Evolutionary conservation across 169 alveolate species (phyloP).

Genomic region (Cryptosporidium canis): DNA sequence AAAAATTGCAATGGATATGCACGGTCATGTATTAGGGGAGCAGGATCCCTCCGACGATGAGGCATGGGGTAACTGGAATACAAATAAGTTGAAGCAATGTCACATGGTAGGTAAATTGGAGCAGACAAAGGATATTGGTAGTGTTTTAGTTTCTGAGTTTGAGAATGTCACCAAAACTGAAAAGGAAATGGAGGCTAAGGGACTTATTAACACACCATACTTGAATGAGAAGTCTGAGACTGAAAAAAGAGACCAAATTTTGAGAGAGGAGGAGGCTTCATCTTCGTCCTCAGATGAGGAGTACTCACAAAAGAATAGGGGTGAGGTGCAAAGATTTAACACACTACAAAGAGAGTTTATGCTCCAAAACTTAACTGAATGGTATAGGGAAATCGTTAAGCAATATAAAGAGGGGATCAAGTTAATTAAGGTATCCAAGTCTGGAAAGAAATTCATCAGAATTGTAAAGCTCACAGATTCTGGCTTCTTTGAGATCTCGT

Average conservation of each 20-base stretch:
- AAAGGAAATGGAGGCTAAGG: conserved; percentile 60
- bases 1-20: conserved; percentile 73
- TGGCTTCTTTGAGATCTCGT: conserved; percentile 71
- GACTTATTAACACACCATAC: conserved; percentile 56
- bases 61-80: conserved; percentile 76
- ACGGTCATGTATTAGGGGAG: conserved; percentile 75
- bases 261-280: conserved; percentile 23
- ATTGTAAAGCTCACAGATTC: conserved; percentile 73
- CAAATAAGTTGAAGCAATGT: conserved; percentile 28
- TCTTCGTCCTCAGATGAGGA: conserved; percentile 58
- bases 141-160: conserved; percentile 56
- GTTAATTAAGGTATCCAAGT: conserved; percentile 74
- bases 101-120: conserved; percentile 52
- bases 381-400: conserved; percentile 75
- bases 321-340: conserved; percentile 44
- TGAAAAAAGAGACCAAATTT: conserved; percentile 2
- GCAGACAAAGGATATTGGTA: conserved; percentile 58
- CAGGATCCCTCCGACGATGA: conserved; percentile 79
- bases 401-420: conserved; percentile 77
- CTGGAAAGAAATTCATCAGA: conserved; percentile 77
- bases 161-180: conserved; percentile 60
- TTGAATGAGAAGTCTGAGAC: conserved; percentile 43
- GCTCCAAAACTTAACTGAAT: conserved; percentile 73
- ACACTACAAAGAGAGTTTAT: conserved; percentile 77
- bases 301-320: neutral